Conservation (phyloP, 805 yeast species). For the Candida koratica region DNA sequence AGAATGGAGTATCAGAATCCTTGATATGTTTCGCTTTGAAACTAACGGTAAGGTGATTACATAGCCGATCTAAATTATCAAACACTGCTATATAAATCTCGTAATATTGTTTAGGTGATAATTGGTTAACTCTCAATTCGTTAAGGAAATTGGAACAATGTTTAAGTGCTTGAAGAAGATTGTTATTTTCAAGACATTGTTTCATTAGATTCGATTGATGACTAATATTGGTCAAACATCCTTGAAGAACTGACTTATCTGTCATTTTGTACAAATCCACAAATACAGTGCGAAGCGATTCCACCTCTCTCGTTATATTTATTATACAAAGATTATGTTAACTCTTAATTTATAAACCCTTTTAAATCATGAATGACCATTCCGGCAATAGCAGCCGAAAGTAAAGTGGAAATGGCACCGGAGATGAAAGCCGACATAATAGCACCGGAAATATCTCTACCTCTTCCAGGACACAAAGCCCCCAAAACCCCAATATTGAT, state of each 20-base stretch:
- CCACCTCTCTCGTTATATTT: no score
- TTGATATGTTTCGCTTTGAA: constrained; percentile 61
- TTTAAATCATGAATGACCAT: constrained; percentile 54
- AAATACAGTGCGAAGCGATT: constrained; percentile 53
- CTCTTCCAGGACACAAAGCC: constrained; percentile 48
- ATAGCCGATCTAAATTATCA: constrained; percentile 72
- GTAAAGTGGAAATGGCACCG: constrained; percentile 52
- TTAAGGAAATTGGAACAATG: constrained; percentile 79
- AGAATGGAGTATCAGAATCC: constrained; percentile 26
- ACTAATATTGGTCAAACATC: constrained; percentile 43
- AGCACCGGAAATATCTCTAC: constrained; percentile 44
- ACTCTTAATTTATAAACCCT: constrained; percentile 19
- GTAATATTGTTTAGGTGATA: constrained; percentile 89
- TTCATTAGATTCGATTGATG: constrained; percentile 76
- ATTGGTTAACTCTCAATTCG: constrained; percentile 70
- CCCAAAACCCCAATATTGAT: constrained; percentile 58
- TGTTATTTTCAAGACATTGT: constrained; percentile 59
- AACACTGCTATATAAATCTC: constrained; percentile 81
- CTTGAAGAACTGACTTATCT: constrained; percentile 18
- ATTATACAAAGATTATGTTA: no score
- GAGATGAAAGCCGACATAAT: constrained; percentile 48
- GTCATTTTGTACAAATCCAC: constrained; percentile 17
- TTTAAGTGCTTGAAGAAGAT: constrained; percentile 81
- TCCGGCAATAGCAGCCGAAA: constrained; percentile 59
- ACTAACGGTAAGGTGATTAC: constrained; percentile 59